phyloP scores from a whole-genome alignment of 345 rosid species.

The Melaleuca quinquenervia region DNA sequence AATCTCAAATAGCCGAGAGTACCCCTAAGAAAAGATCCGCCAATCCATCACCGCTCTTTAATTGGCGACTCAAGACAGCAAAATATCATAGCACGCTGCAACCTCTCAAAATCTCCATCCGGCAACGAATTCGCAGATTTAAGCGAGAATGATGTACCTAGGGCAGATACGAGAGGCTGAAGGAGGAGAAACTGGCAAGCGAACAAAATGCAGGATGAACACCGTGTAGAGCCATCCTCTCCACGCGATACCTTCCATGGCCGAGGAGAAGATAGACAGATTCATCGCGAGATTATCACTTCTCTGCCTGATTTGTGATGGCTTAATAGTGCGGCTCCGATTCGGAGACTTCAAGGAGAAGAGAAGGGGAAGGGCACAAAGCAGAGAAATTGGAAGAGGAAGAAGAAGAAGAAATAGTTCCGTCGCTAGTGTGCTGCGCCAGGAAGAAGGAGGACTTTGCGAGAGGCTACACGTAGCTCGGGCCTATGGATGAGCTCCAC shows the following conservation, averaged over 20 bases:
- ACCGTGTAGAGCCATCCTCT: conserved; percentile 49
- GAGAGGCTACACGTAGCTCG: conserved; percentile 24
- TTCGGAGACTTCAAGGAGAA: too few species aligned
- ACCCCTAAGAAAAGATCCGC: background rate
- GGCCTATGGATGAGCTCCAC: conserved; percentile 28
- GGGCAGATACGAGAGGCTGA: conserved; percentile 89
- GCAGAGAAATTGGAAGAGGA: too few species aligned
- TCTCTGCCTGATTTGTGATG: background rate
- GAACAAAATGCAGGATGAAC: conserved; percentile 63
- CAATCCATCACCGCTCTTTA: background rate
- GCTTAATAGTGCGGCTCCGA: too few species aligned
- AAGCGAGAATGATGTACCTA: conserved; percentile 20
- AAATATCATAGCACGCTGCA: background rate
- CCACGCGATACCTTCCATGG: conserved; percentile 64
- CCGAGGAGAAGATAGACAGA: conserved; percentile 16
- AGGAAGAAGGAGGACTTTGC: too few species aligned
- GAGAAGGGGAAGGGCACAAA: too few species aligned
- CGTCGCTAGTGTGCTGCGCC: too few species aligned
- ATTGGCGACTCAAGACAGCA: too few species aligned
- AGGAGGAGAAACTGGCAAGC: conserved; percentile 79
- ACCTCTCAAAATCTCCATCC: background rate
- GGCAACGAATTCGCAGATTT: background rate
- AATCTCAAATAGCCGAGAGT: background rate
- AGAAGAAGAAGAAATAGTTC: too few species aligned
- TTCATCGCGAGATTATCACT: background rate